These are phyloP conservation scores for Geotrichum candidum DNA, from an alignment of 1,139 yeast species.

Conservation along the genomic window DNA sequence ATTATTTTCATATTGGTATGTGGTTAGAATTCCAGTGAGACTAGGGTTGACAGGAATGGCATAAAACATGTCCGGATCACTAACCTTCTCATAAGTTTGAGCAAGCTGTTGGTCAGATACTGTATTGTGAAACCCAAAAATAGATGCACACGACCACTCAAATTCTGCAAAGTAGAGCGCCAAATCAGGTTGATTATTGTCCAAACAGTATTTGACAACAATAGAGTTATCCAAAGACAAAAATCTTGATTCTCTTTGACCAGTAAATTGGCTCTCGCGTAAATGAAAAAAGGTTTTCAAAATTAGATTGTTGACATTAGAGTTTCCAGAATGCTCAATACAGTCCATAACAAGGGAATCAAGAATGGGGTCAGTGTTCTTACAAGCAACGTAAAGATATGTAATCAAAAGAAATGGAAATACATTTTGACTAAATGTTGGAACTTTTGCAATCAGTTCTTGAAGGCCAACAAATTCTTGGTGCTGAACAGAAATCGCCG, in stretches of 20 bases:
- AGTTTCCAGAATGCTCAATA: not conserved
- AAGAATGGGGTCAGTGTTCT: not conserved
- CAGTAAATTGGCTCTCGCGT: constrained; percentile 9
- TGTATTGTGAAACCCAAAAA: constrained; percentile 1
- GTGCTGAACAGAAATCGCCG: not conserved
- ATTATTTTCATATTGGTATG: constrained; percentile 11
- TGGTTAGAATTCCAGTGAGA: constrained; percentile 9
- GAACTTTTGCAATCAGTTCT: not conserved
- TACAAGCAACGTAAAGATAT: not conserved
- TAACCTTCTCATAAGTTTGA: constrained; percentile 8
- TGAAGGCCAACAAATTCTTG: constrained; percentile 8
- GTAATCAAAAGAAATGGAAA: constrained; percentile 6
- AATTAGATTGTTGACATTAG: constrained; percentile 6
- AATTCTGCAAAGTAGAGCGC: constrained; percentile 14
- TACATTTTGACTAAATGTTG: constrained; percentile 6
- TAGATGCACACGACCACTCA: constrained; percentile 10
- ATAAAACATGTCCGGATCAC: constrained; percentile 17
- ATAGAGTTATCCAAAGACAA: constrained; percentile 3
- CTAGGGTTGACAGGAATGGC: constrained; percentile 13
- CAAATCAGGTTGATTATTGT: not conserved
- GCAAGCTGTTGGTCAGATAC: not conserved
- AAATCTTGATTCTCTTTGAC: constrained; percentile 3
- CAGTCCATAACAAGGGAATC: constrained; percentile 7
- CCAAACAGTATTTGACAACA: constrained; percentile 8
- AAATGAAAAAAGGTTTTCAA: constrained; percentile 10